Evolutionary conservation across 129 eudicot genomes (phyloP), one percentile per base, ranked within the genome.

Genomic region (Calendula officinalis): DNA sequence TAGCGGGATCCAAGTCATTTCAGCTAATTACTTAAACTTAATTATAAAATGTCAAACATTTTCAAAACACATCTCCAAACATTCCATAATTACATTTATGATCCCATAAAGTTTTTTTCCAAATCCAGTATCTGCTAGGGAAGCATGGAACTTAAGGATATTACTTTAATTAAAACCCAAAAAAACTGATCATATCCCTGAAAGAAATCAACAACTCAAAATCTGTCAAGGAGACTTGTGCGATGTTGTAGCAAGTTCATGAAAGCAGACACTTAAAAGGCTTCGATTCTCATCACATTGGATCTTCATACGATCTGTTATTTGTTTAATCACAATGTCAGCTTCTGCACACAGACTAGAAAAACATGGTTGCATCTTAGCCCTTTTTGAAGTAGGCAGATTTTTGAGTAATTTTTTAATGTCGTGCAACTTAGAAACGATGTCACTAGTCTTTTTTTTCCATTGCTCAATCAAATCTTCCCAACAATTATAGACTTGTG

Each of bases 291-390:
- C 11, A 34, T 36, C 44, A 36, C 62, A 56, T 5, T 33, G 16
- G 40, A 55, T 56, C 45, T 36, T 56, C 62, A 56, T 56, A 56
- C 5, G 12, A 59, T 59, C 47, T 39, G 16, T 15, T 8, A 37
- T 13, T 38, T 15, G 15, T 4, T 40, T 39, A 4, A 59, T 59
- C 5, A 59, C n/a, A 59, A 7, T n/a, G 30, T 59, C 33, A 16
- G 34, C 44, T 39, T 57, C 63, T 37, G n/a, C 63, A 57, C 63
- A 57, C 46, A 57, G 37, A 37, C 63, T 57, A 57, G 63, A 35
- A 57, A 57, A 57, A 14, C 42, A 14, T 30, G 45, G 45, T 37
- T 56, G 61, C 5, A 56, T 33, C 8, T 12, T 5, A 8, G 32
- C 64, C 64, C 35, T 59, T 12, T 59, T 37, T 59, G 64, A 37